Base-by-base conservation (phyloP, 345 rosid genomes). In the Rubroshorea leprosula region DNA sequence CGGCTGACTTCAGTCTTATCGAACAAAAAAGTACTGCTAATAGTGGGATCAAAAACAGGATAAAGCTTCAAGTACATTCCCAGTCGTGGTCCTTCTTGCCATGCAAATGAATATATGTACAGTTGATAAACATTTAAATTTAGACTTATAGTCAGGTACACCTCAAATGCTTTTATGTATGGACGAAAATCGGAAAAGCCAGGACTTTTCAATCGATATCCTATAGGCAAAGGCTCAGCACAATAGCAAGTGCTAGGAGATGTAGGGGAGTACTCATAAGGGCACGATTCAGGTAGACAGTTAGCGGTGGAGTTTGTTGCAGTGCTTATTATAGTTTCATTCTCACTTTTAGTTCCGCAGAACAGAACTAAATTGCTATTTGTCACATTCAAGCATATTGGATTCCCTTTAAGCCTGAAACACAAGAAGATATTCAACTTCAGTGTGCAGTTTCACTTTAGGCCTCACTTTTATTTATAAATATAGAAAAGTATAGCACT, bases 181-280 rank as follows among this genome's bases (percentile, higher is more conserved):
- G 83, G 78, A 29, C 1, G 8, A 52, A 93, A 93, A 48, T 79
- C 73, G 11, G 79, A 68, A 67, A 89, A 71, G 60, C 99, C 97
- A 12, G 99, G 99, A 82, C 97, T 93, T 74, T 93, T 93, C 70
- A 93, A 52, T 61, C 99, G 85, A 61, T 89, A 93, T 54, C 74
- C 94, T 55, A 89, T 67, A 46, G 81, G 65, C 58, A 93, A 58
- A 68, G 99, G 99, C 44, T 76, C 86, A 52, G 91, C 83, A 64
- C 99, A 93, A 69, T 83, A 76, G 72, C 99, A 93, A 5, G 15
- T 52, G 60, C 55, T 43, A 1, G 75, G 76, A 45, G 87, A 62
- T 19, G 61, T 51, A 51, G 62, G 76, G 22, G 88, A 70, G 71
- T 77, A 74, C 67, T 85, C 89, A 24, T 31, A 85, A 62, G 87